Base-by-base conservation (phyloP, 345 rosid genomes). In the Cardamine chenopodiifolia region DNA sequence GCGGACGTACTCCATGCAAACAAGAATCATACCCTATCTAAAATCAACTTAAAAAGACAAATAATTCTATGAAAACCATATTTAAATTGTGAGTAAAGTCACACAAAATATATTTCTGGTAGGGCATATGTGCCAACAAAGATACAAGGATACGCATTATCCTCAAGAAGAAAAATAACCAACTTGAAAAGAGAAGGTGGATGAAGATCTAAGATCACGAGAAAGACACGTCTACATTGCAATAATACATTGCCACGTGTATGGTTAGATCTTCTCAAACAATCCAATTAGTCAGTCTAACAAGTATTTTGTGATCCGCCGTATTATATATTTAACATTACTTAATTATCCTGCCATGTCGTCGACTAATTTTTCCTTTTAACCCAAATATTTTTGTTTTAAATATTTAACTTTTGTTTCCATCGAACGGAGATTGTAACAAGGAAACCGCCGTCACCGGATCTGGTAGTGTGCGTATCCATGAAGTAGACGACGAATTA, bases 381-480 rank as follows among this genome's bases (percentile, higher is more conserved):
- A 29, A 55, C 71, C 58, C 28, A 55, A 42, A 52, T 9, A 2
- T n/a, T 22, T 45, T 47, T 22, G 19, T 31, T 31, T 47, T 74
- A 20, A 26, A 66, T 39, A 17, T 49, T 1, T 49, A 66, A 20
- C 37, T 22, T 35, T 13, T 49, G 40, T 55, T 73, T n/a, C 49
- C n/a, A 44, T 45, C 48, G 22, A 59, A 37, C 69, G 72, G 59
- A 66, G 78, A 66, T 53, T 53, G 64, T 26, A 74, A 48, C 67
- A 58, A 58, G 48, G 57, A 60, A 68, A 52, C 79, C 74, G 74
- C 74, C 80, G 80, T 70, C 80, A 72, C 69, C 80, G 80, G 80
- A 77, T 76, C 80, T 76, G 70, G 22, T 11, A 49, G 70, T 68
- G 62, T 26, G 40, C 62, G 73, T 29, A 34, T 76, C 74, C 42